A percentile compares a stretch with the other conserved stretches of the same genome.
phyloP scores from a whole-genome alignment of 2,329 filamentous ascomycete genomes.

The Hymenoscyphus occultus region DNA sequence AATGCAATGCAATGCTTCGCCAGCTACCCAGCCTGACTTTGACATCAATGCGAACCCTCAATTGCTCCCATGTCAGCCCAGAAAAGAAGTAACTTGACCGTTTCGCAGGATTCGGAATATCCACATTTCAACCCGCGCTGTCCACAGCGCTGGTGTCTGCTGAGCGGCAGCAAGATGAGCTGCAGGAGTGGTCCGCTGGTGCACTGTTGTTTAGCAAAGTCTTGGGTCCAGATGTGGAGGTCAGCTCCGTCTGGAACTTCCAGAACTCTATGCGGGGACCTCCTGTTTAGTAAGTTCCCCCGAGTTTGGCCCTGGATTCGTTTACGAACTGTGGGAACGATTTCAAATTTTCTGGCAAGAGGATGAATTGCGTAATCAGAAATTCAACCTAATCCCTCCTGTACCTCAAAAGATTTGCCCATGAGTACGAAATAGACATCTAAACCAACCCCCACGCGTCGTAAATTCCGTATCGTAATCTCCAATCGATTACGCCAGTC shows the following conservation, averaged over 20 bases:
- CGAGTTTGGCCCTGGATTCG: conserved; percentile 4
- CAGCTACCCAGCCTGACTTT: conserved; percentile 5
- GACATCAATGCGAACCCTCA: not conserved
- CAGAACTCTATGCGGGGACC: conserved; percentile 17
- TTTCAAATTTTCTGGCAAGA: not conserved
- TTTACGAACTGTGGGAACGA: not conserved
- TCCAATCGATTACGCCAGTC: not conserved
- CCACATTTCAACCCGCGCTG: conserved; percentile 17
- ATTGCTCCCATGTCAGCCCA: conserved; percentile 4
- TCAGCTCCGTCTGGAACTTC: conserved; percentile 24
- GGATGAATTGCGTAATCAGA: conserved; percentile 23
- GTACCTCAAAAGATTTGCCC: not conserved
- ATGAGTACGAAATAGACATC: not conserved
- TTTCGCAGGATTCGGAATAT: conserved; percentile 6
- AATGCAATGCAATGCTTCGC: not conserved
- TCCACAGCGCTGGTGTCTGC: conserved; percentile 28
- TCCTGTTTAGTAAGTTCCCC: conserved; percentile 10
- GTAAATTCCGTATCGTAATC: not conserved
- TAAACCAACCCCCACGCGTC: conserved; percentile 1
- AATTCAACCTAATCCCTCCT: conserved; percentile 8
- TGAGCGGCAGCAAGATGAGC: conserved; percentile 35
- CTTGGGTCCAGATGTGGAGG: conserved; percentile 20
- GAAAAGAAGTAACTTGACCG: conserved; percentile 7
- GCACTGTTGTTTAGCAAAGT: conserved; percentile 26
- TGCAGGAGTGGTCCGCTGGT: conserved; percentile 32